Evolutionary conservation across 352 stramenopile species (phyloP), one percentile per base, ranked within the genome.

Genomic region (Phytophthora foliorum): DNA sequence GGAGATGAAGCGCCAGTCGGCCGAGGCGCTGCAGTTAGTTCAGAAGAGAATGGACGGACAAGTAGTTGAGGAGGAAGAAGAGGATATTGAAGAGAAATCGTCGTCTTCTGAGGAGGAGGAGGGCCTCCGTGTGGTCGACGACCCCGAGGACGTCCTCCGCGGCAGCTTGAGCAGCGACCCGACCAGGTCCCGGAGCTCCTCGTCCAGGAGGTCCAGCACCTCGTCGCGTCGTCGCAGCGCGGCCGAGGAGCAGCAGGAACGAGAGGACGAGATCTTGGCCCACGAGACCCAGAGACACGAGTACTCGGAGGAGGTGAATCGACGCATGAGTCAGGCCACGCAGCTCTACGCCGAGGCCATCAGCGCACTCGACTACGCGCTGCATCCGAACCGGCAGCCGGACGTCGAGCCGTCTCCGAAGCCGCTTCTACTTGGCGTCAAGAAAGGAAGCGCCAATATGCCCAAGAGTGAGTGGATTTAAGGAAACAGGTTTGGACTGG

Each of bases 1-100:
- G 36, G 85, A 93, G 70, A 93, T 93, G 85, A 93, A 93, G 78
- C 74, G 80, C 29, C 78, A 90, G 50, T 91, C 82, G 29, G 80
- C 81, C 8, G 85, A 91, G 45, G 74, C 80, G 45, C 51, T 93
- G 34, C 59, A 78, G 36, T 60, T 68, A 11, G 53, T 50, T 9
- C 73, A 84, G 57, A 80, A 87, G 67, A 61, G 74, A 17, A 89
- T 89, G 66, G 74, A 82, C 34, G 81, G 81, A 38, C 51, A 87
- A 41, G 10, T 75, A 9, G 53, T 75, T 14, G 66, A 80, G 22
- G 57, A 45, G 24, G 38, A 71, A 39, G 72, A 66, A 13, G 36
- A 67, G 11, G 51, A 63, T 19, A n/a, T 56, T 25, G 63, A 71
- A 19, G 56, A 72, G 7, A 68, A 79, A 44, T 67, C 32, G 5